A percentile compares a stretch with the other conserved stretches of the same genome.
phyloP scores from a whole-genome alignment of 2,329 filamentous ascomycete genomes.

The Bretziella fagacearum region DNA sequence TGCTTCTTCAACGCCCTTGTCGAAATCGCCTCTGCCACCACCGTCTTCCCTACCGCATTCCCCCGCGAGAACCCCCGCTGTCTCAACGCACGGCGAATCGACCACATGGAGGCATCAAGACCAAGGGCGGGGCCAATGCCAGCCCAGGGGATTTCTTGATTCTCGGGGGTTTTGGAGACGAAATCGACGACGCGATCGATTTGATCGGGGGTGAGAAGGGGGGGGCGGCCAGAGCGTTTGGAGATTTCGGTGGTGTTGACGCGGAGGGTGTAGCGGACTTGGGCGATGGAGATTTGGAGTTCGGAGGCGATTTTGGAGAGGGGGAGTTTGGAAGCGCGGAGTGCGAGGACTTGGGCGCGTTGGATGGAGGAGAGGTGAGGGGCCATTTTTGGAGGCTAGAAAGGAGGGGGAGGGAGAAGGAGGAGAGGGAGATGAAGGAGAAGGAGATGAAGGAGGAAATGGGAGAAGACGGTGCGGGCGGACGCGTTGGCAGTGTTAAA shows the following conservation, averaged over 20 bases:
- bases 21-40: slow-evolving; percentile 5
- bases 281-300: slow-evolving; percentile 10
- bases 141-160: slow-evolving; percentile 13
- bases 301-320: slow-evolving; percentile 12
- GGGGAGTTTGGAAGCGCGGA: slow-evolving; percentile 13
- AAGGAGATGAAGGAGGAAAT: background rate
- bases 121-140: slow-evolving; percentile 13
- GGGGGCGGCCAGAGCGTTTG: slow-evolving; percentile 12
- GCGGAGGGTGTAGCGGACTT: slow-evolving; percentile 13
- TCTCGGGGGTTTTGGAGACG: slow-evolving; percentile 7
- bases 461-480: background rate
- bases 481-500: background rate
- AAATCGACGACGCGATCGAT: slow-evolving; percentile 14
- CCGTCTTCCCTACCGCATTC: slow-evolving; percentile 10
- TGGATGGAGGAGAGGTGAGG: slow-evolving; percentile 14
- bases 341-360: slow-evolving; percentile 12
- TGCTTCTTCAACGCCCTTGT: slow-evolving; percentile 3
- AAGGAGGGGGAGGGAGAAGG: background rate
- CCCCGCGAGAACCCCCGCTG: slow-evolving; percentile 12
- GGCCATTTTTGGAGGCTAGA: slow-evolving; percentile 6
- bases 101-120: slow-evolving; percentile 12
- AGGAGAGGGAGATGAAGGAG: background rate
- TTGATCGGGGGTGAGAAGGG: slow-evolving; percentile 11
- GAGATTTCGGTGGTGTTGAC: slow-evolving; percentile 9
- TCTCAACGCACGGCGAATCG: slow-evolving; percentile 8